Evolutionary conservation across 1,284 basidiomycete species (phyloP).

Genomic region (Papiliotrema nemorosa): DNA sequence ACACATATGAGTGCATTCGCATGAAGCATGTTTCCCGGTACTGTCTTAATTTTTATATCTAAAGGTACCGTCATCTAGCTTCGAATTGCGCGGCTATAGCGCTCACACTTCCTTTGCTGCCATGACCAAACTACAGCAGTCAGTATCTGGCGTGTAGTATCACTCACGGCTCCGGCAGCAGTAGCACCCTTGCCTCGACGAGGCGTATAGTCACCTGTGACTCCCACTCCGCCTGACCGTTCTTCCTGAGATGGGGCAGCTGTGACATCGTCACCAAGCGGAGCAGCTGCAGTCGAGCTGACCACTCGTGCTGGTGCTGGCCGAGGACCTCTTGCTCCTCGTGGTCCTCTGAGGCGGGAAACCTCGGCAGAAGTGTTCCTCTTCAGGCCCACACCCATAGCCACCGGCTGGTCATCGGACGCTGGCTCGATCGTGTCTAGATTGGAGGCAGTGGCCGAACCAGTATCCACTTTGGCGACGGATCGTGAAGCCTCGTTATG

Average conservation of each 20-base stretch:
- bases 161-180: conserved; percentile 13
- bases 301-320: conserved; percentile 24
- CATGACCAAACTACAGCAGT: conserved; percentile 10
- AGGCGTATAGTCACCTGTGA: conserved; percentile 11
- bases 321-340: conserved; percentile 41
- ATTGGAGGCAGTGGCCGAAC: conserved; percentile 10
- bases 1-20: too few relatives aligned
- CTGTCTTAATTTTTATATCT: too few relatives aligned
- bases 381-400: conserved; percentile 43
- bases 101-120: conserved; percentile 23
- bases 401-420: conserved; percentile 23
- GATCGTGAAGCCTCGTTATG: too few relatives aligned
- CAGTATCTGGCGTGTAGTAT: neutral
- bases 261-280: neutral
- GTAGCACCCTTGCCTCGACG: conserved; percentile 6
- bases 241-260: neutral
- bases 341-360: conserved; percentile 41
- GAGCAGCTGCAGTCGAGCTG: neutral
- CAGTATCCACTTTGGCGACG: conserved; percentile 8
- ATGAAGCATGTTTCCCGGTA: too few relatives aligned
- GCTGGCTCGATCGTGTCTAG: conserved; percentile 8
- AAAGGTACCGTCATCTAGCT: conserved; percentile 8
- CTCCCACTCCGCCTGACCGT: conserved; percentile 5
- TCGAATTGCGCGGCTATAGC: conserved; percentile 33
- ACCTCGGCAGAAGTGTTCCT: conserved; percentile 54